These are phyloP conservation scores for Limnomonas spitsbergensis DNA, from an alignment of 139 green algal genomes.

Conservation along the genomic window DNA sequence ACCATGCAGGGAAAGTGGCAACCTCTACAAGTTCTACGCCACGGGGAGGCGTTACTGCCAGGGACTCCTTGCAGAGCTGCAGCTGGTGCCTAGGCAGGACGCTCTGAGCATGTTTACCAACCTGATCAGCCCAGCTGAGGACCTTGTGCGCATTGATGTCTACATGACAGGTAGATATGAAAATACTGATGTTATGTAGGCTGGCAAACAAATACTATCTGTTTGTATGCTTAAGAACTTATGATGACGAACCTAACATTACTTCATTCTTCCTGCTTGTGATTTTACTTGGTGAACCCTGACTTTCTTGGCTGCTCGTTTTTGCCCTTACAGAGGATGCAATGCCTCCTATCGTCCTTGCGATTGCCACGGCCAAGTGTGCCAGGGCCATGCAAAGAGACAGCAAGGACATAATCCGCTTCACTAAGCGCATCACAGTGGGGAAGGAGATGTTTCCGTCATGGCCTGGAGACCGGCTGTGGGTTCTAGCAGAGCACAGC, in stretches of 20 bases:
- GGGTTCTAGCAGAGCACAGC: conserved; percentile 27
- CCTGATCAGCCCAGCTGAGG: conserved; percentile 18
- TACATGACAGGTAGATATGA: conserved; percentile 34
- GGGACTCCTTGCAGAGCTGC: conserved; percentile 39
- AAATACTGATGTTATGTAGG: too few species aligned
- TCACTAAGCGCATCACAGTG: conserved; percentile 18
- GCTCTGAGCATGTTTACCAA: conserved; percentile 23
- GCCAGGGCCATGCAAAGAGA: conserved; percentile 14
- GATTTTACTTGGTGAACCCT: too few species aligned
- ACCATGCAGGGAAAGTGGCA: neutral
- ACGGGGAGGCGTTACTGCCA: conserved; percentile 37
- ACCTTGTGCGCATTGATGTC: conserved; percentile 29
- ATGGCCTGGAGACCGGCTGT: conserved; percentile 7
- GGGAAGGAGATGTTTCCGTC: conserved; percentile 5
- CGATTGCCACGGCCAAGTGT: conserved; percentile 28
- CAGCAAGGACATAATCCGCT: conserved; percentile 1
- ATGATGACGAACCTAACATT: too few species aligned
- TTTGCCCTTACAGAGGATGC: neutral
- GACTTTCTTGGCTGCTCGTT: too few species aligned
- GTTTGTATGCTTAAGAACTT: too few species aligned
- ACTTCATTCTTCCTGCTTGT: too few species aligned
- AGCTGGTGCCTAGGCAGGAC: conserved; percentile 40
- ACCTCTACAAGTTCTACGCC: conserved; percentile 6
- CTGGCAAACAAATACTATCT: too few species aligned
- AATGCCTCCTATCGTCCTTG: conserved; percentile 46